Evolutionary conservation across 129 eudicot species (phyloP).

Genomic region (Chrysanthemum makinoi): DNA sequence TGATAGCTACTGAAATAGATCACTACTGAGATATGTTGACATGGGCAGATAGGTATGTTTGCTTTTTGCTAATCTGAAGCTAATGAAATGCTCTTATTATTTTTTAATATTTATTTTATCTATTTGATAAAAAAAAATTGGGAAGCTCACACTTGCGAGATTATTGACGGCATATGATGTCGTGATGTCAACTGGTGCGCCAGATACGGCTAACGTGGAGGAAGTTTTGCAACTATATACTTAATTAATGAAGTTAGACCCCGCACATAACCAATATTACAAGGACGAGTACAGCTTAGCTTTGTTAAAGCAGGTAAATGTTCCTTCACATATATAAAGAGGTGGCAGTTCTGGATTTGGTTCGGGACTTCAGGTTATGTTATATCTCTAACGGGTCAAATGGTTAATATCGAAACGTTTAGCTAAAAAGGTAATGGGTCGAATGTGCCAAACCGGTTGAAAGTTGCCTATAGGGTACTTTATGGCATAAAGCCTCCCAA

Average conservation of each 20-base stretch:
- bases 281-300: slow-evolving; percentile 76
- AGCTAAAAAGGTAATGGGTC: too few relatives aligned
- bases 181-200: background rate
- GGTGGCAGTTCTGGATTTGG: background rate
- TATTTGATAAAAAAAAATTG: slow-evolving; percentile 46
- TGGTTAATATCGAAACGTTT: too few relatives aligned
- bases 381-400: background rate
- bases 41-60: too few relatives aligned
- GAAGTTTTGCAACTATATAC: slow-evolving; percentile 62
- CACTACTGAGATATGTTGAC: too few relatives aligned
- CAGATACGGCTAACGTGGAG: slow-evolving; percentile 31
- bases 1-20: too few relatives aligned
- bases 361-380: background rate
- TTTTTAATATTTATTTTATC: too few relatives aligned
- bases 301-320: slow-evolving; percentile 59
- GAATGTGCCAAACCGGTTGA: too few relatives aligned
- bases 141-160: slow-evolving; percentile 94
- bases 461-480: too few relatives aligned
- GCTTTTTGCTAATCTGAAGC: too few relatives aligned
- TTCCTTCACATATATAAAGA: background rate
- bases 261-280: slow-evolving; percentile 68
- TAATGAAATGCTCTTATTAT: too few relatives aligned
- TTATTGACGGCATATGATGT: slow-evolving; percentile 63
- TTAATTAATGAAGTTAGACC: slow-evolving; percentile 69
- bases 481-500: too few relatives aligned